Conservation (phyloP, 768 basidiomycete species). For the Glaciozyma martinii region DNA sequence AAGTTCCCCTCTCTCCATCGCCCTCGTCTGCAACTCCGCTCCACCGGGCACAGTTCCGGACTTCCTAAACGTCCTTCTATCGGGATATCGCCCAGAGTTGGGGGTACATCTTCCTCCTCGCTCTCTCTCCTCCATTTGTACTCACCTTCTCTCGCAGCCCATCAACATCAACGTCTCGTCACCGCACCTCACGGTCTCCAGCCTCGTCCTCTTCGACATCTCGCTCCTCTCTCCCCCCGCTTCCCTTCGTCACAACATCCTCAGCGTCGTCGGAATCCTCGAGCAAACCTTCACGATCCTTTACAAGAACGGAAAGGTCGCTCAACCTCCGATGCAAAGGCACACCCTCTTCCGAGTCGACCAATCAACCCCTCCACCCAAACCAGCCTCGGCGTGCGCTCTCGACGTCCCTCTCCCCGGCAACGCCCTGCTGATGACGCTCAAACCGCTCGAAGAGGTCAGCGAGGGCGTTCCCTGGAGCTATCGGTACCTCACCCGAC, state of each 20-base stretch:
- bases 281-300: slow-evolving; percentile 6
- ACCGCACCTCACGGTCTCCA: slow-evolving; percentile 22
- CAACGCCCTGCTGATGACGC: not conserved
- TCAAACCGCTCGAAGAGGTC: not conserved
- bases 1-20: not conserved
- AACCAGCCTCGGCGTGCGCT: too few species aligned
- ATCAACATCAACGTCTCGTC: slow-evolving; percentile 18
- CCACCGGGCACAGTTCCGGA: slow-evolving; percentile 11
- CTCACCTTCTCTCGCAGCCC: slow-evolving; percentile 2
- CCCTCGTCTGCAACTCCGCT: slow-evolving; percentile 13
- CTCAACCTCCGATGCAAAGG: not conserved
- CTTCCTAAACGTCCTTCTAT: not conserved
- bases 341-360: not conserved
- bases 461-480: slow-evolving; percentile 9
- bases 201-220: slow-evolving; percentile 11
- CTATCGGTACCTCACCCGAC: slow-evolving; percentile 13
- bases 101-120: not conserved
- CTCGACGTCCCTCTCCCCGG: not conserved
- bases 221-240: slow-evolving; percentile 14
- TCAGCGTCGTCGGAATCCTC: slow-evolving; percentile 9
- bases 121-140: not conserved
- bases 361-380: not conserved
- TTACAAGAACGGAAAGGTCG: not conserved
- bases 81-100: slow-evolving; percentile 12
- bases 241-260: not conserved